A percentile compares a stretch with the other conserved stretches of the same genome.
phyloP scores from a whole-genome alignment of 1,139 yeast species.

The Blastobotrys illinoisensis region DNA sequence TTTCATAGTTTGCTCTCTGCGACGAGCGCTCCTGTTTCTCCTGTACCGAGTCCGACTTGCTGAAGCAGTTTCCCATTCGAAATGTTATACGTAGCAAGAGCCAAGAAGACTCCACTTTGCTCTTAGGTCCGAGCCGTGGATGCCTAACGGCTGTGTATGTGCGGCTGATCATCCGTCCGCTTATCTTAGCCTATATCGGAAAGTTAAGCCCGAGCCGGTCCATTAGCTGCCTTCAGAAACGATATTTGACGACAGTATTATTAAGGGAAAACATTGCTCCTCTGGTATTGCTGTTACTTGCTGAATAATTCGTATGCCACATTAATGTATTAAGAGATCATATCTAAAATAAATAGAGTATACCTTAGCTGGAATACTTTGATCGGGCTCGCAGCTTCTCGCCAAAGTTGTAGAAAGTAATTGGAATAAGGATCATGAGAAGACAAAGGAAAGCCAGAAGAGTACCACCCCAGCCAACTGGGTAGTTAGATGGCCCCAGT shows the following conservation, averaged over 20 bases:
- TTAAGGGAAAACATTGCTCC: no score
- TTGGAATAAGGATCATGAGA: conserved; percentile 40
- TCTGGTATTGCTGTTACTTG: no score
- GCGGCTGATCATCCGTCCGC: background rate
- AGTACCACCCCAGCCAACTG: conserved; percentile 56
- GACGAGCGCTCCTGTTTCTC: conserved; percentile 1
- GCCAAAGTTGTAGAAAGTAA: conserved; percentile 41
- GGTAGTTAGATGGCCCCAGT: conserved; percentile 41
- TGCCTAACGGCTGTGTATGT: background rate
- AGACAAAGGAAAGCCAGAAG: conserved; percentile 42
- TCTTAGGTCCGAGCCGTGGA: background rate
- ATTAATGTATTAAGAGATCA: no score
- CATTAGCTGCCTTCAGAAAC: no score
- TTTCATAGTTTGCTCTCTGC: background rate
- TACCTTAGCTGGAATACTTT: conserved; percentile 22
- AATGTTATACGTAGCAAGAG: background rate
- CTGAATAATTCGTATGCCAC: no score
- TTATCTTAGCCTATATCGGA: background rate
- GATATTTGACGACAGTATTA: no score
- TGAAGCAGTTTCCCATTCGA: background rate
- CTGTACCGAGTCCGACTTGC: background rate
- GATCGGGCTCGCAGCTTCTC: conserved; percentile 41
- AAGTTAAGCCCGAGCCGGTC: background rate
- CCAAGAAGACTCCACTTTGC: background rate
- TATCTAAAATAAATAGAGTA: conserved; percentile 22